These are phyloP conservation scores for Leccinum broughii DNA, from an alignment of 768 basidiomycete species.

Conservation along the genomic window DNA sequence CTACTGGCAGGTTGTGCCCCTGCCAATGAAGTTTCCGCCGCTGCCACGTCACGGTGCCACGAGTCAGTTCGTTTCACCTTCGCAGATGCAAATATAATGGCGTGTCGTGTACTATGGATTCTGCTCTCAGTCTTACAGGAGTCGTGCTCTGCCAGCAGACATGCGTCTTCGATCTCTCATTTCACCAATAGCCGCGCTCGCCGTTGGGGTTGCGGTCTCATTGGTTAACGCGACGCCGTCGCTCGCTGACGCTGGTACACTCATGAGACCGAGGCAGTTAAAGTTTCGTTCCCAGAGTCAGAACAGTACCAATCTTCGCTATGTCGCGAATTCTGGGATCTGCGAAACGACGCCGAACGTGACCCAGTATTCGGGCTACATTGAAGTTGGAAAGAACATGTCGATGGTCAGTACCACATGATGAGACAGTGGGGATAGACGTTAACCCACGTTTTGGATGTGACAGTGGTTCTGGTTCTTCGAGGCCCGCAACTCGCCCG, in stretches of 20 bases:
- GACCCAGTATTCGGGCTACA: conserved; percentile 60
- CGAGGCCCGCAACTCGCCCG: conserved; percentile 57
- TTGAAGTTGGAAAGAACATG: conserved; percentile 56
- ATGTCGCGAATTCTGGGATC: conserved; percentile 57
- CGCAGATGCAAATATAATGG: background rate
- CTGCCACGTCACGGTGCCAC: too few species aligned
- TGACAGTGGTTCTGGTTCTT: conserved; percentile 76
- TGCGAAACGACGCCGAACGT: conserved; percentile 68
- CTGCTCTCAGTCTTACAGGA: background rate
- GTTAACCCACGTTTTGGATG: conserved; percentile 3
- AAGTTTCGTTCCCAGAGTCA: conserved; percentile 21
- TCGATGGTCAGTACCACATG: conserved; percentile 46
- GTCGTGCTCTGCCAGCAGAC: background rate
- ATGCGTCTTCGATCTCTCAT: conserved; percentile 17
- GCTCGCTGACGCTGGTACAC: too few species aligned
- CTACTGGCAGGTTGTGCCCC: too few species aligned
- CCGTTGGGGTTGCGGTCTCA: background rate
- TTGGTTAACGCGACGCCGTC: conserved; percentile 1
- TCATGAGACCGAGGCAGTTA: background rate
- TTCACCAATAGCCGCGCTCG: background rate
- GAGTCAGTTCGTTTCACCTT: too few species aligned
- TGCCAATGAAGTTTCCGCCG: too few species aligned
- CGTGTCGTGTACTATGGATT: too few species aligned
- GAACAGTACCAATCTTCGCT: conserved; percentile 40
- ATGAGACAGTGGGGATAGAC: background rate